A percentile compares a stretch with the other conserved stretches of the same genome.
Conservation (phyloP, 2,329 filamentous ascomycete species). For the Neoscytalidium dimidiatum region DNA sequence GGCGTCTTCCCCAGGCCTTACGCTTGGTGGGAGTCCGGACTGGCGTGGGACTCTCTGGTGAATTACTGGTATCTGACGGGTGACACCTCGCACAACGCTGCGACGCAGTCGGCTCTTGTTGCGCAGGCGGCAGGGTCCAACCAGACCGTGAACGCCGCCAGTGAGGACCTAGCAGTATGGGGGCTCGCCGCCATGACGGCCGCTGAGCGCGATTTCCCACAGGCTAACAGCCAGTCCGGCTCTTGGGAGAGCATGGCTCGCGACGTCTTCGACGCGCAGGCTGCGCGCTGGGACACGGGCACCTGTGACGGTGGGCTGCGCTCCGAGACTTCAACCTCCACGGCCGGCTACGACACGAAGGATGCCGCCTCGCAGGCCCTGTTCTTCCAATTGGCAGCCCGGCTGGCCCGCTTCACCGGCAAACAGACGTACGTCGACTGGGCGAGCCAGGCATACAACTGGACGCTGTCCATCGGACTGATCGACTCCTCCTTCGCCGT, state of each 20-base stretch:
- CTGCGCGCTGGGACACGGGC: conserved; percentile 67
- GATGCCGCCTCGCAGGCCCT: conserved; percentile 79
- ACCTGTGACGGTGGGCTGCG: conserved; percentile 71
- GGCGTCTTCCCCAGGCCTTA: conserved; percentile 46
- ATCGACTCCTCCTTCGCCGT: conserved; percentile 52
- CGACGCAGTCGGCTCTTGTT: conserved; percentile 45
- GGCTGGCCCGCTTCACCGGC: conserved; percentile 69
- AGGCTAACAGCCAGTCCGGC: conserved; percentile 55
- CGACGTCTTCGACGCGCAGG: conserved; percentile 74
- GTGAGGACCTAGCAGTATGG: conserved; percentile 78
- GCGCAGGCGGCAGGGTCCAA: conserved; percentile 43
- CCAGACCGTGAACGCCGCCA: conserved; percentile 58
- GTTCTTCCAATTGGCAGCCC: conserved; percentile 80
- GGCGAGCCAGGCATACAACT: conserved; percentile 68
- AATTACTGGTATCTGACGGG: conserved; percentile 51
- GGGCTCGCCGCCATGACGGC: conserved; percentile 68
- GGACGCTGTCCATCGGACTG: conserved; percentile 51
- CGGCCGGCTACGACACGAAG: conserved; percentile 79
- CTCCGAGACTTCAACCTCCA: conserved; percentile 80
- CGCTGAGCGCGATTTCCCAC: conserved; percentile 68
- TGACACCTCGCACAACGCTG: conserved; percentile 45
- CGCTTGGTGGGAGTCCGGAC: conserved; percentile 52
- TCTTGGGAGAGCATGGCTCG: conserved; percentile 67
- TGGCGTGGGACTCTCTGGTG: conserved; percentile 39
- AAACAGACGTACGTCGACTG: conserved; percentile 61